A percentile compares a stretch with the other conserved stretches of the same genome.
These are phyloP conservation scores for Musa beccarii DNA, from an alignment of 176 grass and related monocot species.

Conservation along the genomic window DNA sequence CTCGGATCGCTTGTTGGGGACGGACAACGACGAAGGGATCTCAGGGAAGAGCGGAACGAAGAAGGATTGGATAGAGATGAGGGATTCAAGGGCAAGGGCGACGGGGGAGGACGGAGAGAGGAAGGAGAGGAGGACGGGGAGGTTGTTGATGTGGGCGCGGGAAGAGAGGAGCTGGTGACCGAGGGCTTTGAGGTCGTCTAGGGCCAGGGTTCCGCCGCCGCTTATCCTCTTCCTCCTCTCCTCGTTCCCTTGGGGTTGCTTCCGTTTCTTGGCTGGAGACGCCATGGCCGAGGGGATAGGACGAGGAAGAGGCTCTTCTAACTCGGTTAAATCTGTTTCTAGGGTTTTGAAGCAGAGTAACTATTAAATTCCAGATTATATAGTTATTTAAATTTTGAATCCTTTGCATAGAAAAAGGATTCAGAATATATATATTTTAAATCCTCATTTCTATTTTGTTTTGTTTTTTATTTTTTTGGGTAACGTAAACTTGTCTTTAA, in stretches of 20 bases:
- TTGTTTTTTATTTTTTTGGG: too few relatives aligned
- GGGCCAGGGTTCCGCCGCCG: slow-evolving; percentile 7
- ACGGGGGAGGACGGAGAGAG: slow-evolving; percentile 39
- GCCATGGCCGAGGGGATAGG: neutral
- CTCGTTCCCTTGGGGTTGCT: neutral
- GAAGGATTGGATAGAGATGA: slow-evolving; percentile 83
- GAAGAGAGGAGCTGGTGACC: slow-evolving; percentile 66
- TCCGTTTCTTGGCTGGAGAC: neutral
- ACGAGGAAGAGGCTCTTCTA: neutral
- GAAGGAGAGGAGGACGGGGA: slow-evolving; percentile 59
- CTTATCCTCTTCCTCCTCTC: neutral
- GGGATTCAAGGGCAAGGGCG: slow-evolving; percentile 46
- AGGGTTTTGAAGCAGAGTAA: neutral
- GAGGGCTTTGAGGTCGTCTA: slow-evolving; percentile 46
- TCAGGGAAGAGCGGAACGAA: slow-evolving; percentile 68
- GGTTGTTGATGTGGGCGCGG: slow-evolving; percentile 77
- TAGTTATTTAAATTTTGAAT: too few relatives aligned
- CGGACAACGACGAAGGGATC: slow-evolving; percentile 39
- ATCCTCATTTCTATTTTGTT: too few relatives aligned
- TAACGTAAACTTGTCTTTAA: too few relatives aligned
- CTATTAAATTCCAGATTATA: too few relatives aligned
- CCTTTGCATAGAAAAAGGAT: too few relatives aligned
- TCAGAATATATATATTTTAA: too few relatives aligned
- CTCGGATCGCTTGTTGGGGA: neutral
- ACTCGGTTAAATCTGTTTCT: neutral